Percentiles rank a stretch among this genome's conserved stretches.
These are phyloP conservation scores for Dactylellina drechsleri DNA, from an alignment of 2,329 filamentous ascomycete genomes.

Conservation along the genomic window DNA sequence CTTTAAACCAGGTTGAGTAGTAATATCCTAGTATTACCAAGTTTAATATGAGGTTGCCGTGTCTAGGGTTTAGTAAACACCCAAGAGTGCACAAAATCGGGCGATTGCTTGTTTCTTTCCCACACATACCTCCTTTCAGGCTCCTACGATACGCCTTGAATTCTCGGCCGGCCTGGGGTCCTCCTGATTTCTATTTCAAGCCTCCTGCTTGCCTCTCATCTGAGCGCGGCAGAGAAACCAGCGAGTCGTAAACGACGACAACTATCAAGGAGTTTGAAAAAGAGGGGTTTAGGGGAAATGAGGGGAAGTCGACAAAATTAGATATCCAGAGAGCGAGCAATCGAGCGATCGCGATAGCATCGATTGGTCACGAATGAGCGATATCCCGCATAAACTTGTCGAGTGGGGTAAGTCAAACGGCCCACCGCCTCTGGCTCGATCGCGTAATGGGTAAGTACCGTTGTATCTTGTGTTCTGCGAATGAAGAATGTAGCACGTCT, in stretches of 20 bases:
- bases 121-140: neutral
- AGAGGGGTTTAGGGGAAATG: neutral
- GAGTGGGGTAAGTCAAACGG: neutral
- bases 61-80: neutral
- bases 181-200: too few relatives aligned
- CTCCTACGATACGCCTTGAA: neutral
- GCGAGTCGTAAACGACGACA: too few relatives aligned
- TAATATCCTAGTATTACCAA: neutral
- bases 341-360: neutral
- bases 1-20: neutral
- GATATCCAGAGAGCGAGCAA: neutral
- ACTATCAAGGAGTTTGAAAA: neutral
- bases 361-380: slow-evolving; percentile 15
- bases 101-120: neutral
- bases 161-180: too few relatives aligned
- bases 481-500: neutral
- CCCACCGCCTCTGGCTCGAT: too few relatives aligned
- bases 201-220: too few relatives aligned
- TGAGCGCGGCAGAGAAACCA: too few relatives aligned
- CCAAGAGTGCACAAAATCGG: neutral
- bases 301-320: neutral
- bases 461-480: slow-evolving; percentile 10
- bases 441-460: slow-evolving; percentile 10
- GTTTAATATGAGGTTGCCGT: slow-evolving; percentile 14
- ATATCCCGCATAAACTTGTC: slow-evolving; percentile 11